These are phyloP conservation scores for Aspergillus alliaceus DNA, from an alignment of 2,329 filamentous ascomycete species.

Conservation along the genomic window DNA sequence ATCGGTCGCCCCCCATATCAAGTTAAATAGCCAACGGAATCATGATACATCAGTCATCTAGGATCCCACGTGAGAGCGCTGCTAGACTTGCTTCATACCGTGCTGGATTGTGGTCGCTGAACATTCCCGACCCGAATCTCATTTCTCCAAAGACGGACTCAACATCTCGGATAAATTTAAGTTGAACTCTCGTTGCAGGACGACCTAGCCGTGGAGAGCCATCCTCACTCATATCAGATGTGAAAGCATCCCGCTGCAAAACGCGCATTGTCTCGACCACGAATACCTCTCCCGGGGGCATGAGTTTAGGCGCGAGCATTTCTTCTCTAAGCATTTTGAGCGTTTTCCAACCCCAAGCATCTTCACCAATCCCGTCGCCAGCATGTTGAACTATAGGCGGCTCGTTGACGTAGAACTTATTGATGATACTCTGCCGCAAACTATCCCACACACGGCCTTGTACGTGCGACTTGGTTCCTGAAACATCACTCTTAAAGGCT, in stretches of 20 bases:
- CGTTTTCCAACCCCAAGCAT: conserved; percentile 67
- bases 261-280: conserved; percentile 68
- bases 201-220: conserved; percentile 54
- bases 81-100: conserved; percentile 70
- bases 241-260: conserved; percentile 66
- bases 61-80: conserved; percentile 53
- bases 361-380: conserved; percentile 57
- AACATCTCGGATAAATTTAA: conserved; percentile 71
- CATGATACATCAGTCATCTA: conserved; percentile 37
- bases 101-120: conserved; percentile 73
- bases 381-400: conserved; percentile 45
- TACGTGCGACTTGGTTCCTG: conserved; percentile 66
- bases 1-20: not conserved
- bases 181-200: conserved; percentile 66
- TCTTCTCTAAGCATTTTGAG: conserved; percentile 65
- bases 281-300: conserved; percentile 77
- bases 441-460: conserved; percentile 65
- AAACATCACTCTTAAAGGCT: conserved; percentile 71
- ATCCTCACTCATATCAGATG: conserved; percentile 40
- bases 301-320: conserved; percentile 68
- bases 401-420: conserved; percentile 60
- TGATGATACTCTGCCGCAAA: conserved; percentile 61
- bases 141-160: conserved; percentile 70
- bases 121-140: conserved; percentile 70
- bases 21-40: not conserved